phyloP scores from a whole-genome alignment of 1,284 basidiomycete species.

The Caloboletus firmus region DNA sequence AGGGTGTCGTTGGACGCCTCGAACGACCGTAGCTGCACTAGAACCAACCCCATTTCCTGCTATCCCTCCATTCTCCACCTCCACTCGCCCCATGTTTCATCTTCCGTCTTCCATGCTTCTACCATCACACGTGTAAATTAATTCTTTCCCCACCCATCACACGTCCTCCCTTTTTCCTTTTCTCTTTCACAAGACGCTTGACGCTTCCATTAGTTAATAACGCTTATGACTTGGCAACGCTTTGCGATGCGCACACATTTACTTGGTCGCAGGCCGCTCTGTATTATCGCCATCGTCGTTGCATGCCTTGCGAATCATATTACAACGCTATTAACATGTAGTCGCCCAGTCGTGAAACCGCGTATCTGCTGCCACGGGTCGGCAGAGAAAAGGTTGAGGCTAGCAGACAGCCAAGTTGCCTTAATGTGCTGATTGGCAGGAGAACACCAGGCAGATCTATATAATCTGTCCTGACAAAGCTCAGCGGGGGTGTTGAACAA shows the following conservation, averaged over 20 bases:
- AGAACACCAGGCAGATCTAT: neutral
- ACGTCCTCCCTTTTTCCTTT: neutral
- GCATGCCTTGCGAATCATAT: neutral
- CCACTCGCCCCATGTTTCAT: neutral
- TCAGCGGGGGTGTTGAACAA: neutral
- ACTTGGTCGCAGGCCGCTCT: slow-evolving; percentile 12
- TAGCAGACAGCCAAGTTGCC: neutral
- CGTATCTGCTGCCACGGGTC: neutral
- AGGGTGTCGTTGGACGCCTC: slow-evolving; percentile 21
- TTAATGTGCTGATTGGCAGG: neutral
- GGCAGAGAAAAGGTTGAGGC: neutral
- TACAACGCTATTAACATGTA: neutral
- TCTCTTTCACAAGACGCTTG: neutral
- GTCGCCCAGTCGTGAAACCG: neutral
- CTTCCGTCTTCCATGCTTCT: neutral
- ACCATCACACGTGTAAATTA: slow-evolving; percentile 21
- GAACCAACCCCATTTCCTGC: neutral
- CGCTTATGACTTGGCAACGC: neutral
- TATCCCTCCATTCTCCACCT: neutral
- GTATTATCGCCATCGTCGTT: slow-evolving; percentile 4
- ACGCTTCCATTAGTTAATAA: neutral
- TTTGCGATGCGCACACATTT: neutral
- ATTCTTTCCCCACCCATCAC: neutral
- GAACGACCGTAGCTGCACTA: slow-evolving; percentile 3
- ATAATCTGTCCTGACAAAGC: neutral